Evolutionary conservation across 169 alveolate species (phyloP), one percentile per base, ranked within the genome.

Genomic region (Plasmodium berghei): DNA sequence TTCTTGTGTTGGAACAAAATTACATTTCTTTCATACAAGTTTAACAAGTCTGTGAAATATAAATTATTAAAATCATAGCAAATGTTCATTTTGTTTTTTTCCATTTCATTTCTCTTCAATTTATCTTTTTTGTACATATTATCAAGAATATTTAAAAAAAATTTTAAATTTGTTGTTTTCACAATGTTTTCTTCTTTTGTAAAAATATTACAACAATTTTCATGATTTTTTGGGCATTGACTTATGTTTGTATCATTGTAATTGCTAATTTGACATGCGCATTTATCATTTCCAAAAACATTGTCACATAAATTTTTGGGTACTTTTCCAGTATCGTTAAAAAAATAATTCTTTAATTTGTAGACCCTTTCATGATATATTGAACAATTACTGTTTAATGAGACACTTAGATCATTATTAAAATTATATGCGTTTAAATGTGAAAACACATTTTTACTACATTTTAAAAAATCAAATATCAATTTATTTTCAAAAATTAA

Each of bases 401-500:
- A 75, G 55, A 75, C 69, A 42, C 89, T 75, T 26, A 75, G 61
- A 24, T 75, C 89, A 24, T 64, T 62, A 46, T 75, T 75, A 69
- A 46, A 75, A 28, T 75, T 56, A 67, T 64, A 63, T 9, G 48
- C 89, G 49, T 75, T 75, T 67, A 75, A 22, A 10, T 73, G 64
- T 52, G 64, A 46, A 46, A 75, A 75, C 26, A 75, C 54, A 10
- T 63, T 75, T 55, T 67, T 75, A 55, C 49, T 75, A 48, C 63
- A 75, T 18, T 62, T 75, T 75, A 75, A 75, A 75, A 75, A 75
- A 46, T 63, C 59, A 10, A 46, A 75, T 26, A 75, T 62, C 12
- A 42, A 24, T 5, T 48, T 52, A 62, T 46, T 14, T 22, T 55
- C 66, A 63, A 75, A 75, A 45, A 75, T 46, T 18, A 55, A 67